Evolutionary conservation across 768 basidiomycete species (phyloP).

Genomic region (Stropharia rugosoannulata): DNA sequence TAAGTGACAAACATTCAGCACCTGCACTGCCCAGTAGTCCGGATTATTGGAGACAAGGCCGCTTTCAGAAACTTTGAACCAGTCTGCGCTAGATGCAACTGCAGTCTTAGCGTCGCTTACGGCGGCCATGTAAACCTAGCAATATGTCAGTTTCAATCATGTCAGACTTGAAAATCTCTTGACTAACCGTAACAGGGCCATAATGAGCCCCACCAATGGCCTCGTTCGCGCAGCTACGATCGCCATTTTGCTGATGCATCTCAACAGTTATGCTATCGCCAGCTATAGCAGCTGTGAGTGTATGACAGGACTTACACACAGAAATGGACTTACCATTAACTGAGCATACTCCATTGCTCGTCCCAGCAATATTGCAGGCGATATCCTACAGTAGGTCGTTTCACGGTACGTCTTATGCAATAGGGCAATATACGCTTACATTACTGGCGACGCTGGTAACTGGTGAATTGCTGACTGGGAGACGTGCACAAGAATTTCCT

Average conservation of each 20-base stretch:
- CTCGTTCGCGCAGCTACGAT: conserved; percentile 43
- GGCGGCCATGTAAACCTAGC: conserved; percentile 45
- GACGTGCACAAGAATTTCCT: conserved; percentile 44
- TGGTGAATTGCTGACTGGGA: conserved; percentile 45
- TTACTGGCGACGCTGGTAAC: conserved; percentile 37
- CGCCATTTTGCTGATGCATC: conserved; percentile 52
- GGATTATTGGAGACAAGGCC: conserved; percentile 49
- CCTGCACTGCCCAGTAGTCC: conserved; percentile 41
- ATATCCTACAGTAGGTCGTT: conserved; percentile 32
- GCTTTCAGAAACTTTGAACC: conserved; percentile 54
- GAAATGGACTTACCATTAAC: conserved; percentile 32
- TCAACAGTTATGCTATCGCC: conserved; percentile 49
- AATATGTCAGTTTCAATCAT: background rate
- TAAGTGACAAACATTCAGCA: conserved; percentile 25
- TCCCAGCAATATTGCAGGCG: conserved; percentile 43
- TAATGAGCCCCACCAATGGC: conserved; percentile 53
- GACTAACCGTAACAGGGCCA: conserved; percentile 40
- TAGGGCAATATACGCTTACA: conserved; percentile 21
- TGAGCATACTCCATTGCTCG: conserved; percentile 38
- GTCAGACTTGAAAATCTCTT: background rate
- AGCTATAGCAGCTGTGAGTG: conserved; percentile 25
- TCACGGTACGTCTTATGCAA: background rate
- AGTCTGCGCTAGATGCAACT: conserved; percentile 36
- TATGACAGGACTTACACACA: too few relatives aligned
- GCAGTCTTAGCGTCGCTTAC: conserved; percentile 45